Conservation (phyloP, 1,284 basidiomycete species). For the Ceratobasidium papillatum region DNA sequence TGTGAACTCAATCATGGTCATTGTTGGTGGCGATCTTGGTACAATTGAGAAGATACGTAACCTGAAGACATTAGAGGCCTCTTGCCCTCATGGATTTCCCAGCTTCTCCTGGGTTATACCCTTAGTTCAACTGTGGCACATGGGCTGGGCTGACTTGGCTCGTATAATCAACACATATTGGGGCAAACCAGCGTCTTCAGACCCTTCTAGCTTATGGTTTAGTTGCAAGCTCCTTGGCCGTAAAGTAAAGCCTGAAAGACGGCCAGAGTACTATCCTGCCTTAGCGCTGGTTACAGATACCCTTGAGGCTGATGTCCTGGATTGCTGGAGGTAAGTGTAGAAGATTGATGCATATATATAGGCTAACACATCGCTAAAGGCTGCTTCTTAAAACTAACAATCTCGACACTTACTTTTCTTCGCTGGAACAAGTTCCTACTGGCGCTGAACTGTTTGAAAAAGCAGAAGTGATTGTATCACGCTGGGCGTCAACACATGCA, state of each 20-base stretch:
- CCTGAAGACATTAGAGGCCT: slow-evolving; percentile 24
- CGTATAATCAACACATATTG: slow-evolving; percentile 49
- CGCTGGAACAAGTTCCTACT: not conserved
- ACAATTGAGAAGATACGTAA: slow-evolving; percentile 44
- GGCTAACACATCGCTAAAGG: not conserved
- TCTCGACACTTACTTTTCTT: not conserved
- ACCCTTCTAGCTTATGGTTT: not conserved
- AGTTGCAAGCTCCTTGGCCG: not conserved
- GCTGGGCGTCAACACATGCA: not conserved
- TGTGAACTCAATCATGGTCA: slow-evolving; percentile 29
- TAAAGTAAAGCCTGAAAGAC: not conserved
- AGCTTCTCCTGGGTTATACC: slow-evolving; percentile 49
- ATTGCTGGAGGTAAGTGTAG: slow-evolving; percentile 16
- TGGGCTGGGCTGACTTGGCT: slow-evolving; percentile 52
- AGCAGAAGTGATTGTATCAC: not conserved
- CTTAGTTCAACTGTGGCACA: slow-evolving; percentile 52
- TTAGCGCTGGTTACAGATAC: not conserved
- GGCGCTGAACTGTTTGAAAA: not conserved
- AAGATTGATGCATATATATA: not conserved
- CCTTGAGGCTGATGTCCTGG: not conserved
- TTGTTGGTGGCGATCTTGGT: slow-evolving; percentile 44
- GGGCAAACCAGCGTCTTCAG: slow-evolving; percentile 41
- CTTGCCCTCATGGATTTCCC: slow-evolving; percentile 42
- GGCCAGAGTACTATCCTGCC: slow-evolving; percentile 15
- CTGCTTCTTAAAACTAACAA: not conserved